Percentiles rank a stretch among this genome's conserved stretches.
These are phyloP conservation scores for Atkinsonella hypoxylon DNA, from an alignment of 2,329 filamentous ascomycete genomes.

Conservation along the genomic window DNA sequence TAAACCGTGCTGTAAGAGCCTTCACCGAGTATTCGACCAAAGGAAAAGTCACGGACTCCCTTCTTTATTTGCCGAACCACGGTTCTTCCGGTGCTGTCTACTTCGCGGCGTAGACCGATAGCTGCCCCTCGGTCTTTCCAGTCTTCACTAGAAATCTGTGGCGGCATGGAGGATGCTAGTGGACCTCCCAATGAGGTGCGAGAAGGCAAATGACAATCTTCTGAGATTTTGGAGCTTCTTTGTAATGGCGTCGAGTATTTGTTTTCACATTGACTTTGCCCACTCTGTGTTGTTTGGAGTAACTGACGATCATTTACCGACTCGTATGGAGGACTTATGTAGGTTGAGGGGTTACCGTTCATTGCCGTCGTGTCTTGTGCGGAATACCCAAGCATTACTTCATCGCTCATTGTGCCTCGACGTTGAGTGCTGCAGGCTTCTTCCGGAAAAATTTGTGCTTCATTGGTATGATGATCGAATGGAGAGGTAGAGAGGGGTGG, in stretches of 20 bases:
- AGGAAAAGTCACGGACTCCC: constrained; percentile 91
- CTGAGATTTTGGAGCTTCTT: constrained; percentile 60
- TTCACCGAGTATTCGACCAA: constrained; percentile 82
- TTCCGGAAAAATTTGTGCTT: not conserved
- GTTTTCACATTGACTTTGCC: constrained; percentile 40
- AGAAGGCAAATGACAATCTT: constrained; percentile 2
- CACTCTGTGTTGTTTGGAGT: constrained; percentile 6
- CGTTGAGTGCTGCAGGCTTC: not conserved
- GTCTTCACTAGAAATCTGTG: constrained; percentile 54
- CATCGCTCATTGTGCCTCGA: not conserved
- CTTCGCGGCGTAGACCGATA: constrained; percentile 66
- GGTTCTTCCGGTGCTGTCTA: constrained; percentile 73
- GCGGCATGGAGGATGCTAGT: not conserved
- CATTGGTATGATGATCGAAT: not conserved
- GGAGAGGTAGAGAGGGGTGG: constrained; percentile 6
- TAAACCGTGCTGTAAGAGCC: constrained; percentile 97
- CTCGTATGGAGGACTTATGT: constrained; percentile 1
- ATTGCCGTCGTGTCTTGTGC: not conserved
- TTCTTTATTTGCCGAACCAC: constrained; percentile 84
- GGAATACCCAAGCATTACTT: not conserved
- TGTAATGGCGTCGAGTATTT: constrained; percentile 58
- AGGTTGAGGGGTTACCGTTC: not conserved
- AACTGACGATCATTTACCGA: constrained; percentile 8
- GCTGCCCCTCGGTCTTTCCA: constrained; percentile 96
- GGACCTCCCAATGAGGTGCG: constrained; percentile 24